phyloP scores from a whole-genome alignment of 805 yeast species.

The Nakazawaea ernobii region DNA sequence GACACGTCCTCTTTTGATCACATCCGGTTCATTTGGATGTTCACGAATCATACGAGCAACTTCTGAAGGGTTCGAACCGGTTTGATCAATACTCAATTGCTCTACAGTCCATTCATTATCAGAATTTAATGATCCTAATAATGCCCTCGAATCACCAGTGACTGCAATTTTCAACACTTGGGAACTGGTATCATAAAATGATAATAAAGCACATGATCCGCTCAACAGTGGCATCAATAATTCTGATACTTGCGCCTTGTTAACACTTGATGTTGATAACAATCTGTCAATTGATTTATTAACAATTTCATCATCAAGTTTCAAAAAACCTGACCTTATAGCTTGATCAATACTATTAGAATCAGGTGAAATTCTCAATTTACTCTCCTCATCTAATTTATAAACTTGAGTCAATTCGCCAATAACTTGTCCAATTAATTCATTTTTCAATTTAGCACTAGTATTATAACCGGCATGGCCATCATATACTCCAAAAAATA shows the following conservation, averaged over 20 bases:
- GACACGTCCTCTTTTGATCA: slow-evolving; percentile 80
- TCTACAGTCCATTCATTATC: slow-evolving; percentile 79
- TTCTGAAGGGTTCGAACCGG: slow-evolving; percentile 87
- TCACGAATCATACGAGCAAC: slow-evolving; percentile 76
- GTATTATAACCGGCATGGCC: slow-evolving; percentile 98
- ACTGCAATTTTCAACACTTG: slow-evolving; percentile 81
- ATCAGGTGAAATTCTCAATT: slow-evolving; percentile 54
- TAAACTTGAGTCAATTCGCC: slow-evolving; percentile 65
- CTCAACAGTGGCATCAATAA: slow-evolving; percentile 87
- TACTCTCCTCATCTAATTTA: slow-evolving; percentile 42
- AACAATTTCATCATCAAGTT: slow-evolving; percentile 83
- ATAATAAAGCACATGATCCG: slow-evolving; percentile 88
- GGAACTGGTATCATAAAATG: slow-evolving; percentile 77
- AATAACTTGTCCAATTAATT: slow-evolving; percentile 71
- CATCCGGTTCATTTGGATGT: slow-evolving; percentile 89
- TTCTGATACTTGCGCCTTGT: slow-evolving; percentile 62
- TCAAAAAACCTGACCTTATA: slow-evolving; percentile 71
- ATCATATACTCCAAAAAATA: slow-evolving; percentile 93
- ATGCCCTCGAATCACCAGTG: slow-evolving; percentile 93
- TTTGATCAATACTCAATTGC: slow-evolving; percentile 85
- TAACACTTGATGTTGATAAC: slow-evolving; percentile 58
- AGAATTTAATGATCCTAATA: slow-evolving; percentile 66
- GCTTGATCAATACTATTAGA: slow-evolving; percentile 74
- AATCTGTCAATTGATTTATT: slow-evolving; percentile 65
- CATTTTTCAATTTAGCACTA: slow-evolving; percentile 75